Base-by-base conservation (phyloP, 2,329 filamentous ascomycete species). In the Calonectria henricotiae region DNA sequence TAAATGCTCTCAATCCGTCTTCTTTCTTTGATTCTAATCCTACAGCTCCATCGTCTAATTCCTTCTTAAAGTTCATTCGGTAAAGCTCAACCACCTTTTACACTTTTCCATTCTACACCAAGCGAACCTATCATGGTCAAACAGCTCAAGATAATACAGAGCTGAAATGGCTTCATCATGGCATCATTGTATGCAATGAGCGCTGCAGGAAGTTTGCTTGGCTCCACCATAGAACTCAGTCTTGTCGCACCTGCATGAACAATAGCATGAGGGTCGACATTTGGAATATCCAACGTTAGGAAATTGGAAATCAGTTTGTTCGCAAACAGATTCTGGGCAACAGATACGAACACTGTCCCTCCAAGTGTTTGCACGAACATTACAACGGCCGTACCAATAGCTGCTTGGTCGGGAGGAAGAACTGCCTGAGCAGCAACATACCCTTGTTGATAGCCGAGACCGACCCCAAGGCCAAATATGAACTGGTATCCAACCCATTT, bases 31-130 rank as follows among this genome's bases (percentile, higher is more conserved):
- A 30, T 7, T 30, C 4, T 30, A 30, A 30, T 30, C 4, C 4
- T 30, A 30, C 27, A 30, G 27, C 4, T 30, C 27, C 27, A 30
- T 30, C 27, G 2, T 37, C 35, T 8, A 49, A 4, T 13, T n/a
- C 7, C 15, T 8, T 23, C 17, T 39, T 23, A 62, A 55, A 54
- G 44, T 30, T 39, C 61, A 5, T 64, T 44, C 13, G 55, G 37
- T 12, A 3, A 12, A 15, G 46, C 6, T 62, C 60, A 58, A 7
- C 62, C 37, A 7, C 32, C 17, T 72, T 80, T 80, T 12, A 71
- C 54, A 25, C 62, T 71, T 44, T 66, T 71, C 69, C 69, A 71
- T 58, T 69, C 55, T 9, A 69, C 47, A 7, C 62, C 61, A 4
- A 63, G 6, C 11, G 69, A 67, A 7, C 66, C 65, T 1, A 71